Evolutionary conservation across 768 basidiomycete species (phyloP).

Genomic region (Rhizopogon vesiculosus): DNA sequence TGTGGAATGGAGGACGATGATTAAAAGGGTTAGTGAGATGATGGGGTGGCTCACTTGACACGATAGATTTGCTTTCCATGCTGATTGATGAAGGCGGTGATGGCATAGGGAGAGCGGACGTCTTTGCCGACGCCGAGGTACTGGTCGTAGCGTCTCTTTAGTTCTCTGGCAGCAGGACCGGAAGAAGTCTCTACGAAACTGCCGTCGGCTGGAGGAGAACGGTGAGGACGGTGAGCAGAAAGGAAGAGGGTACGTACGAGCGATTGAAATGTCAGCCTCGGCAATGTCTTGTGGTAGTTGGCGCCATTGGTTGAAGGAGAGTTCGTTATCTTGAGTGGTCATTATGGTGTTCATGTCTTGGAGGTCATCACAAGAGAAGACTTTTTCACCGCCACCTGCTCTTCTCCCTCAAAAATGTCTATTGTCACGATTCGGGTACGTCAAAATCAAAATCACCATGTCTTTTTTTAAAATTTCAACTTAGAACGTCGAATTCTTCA

Average conservation of each 20-base stretch:
- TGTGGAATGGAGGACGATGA: slow-evolving; percentile 16
- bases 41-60: slow-evolving; percentile 46
- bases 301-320: slow-evolving; percentile 27
- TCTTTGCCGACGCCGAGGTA: slow-evolving; percentile 59
- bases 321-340: too few species aligned
- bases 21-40: too few species aligned
- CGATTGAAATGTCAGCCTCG: slow-evolving; percentile 52
- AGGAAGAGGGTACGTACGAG: slow-evolving; percentile 40
- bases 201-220: slow-evolving; percentile 50
- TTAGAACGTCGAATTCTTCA: slow-evolving; percentile 85
- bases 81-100: slow-evolving; percentile 80
- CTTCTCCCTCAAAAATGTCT: slow-evolving; percentile 40
- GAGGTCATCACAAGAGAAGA: too few species aligned
- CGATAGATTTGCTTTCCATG: slow-evolving; percentile 76
- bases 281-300: slow-evolving; percentile 47
- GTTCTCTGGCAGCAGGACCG: slow-evolving; percentile 66
- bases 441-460: slow-evolving; percentile 2
- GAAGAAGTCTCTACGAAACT: slow-evolving; percentile 80
- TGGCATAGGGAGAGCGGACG: slow-evolving; percentile 73
- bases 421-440: slow-evolving; percentile 66
- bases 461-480: neutral
- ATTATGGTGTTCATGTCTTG: too few species aligned
- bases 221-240: neutral
- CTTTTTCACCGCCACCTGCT: slow-evolving; percentile 4
- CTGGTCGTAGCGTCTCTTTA: slow-evolving; percentile 75